Conservation (phyloP, 192 early-diverging fungal genomes). For the Entrophospora sp. region DNA sequence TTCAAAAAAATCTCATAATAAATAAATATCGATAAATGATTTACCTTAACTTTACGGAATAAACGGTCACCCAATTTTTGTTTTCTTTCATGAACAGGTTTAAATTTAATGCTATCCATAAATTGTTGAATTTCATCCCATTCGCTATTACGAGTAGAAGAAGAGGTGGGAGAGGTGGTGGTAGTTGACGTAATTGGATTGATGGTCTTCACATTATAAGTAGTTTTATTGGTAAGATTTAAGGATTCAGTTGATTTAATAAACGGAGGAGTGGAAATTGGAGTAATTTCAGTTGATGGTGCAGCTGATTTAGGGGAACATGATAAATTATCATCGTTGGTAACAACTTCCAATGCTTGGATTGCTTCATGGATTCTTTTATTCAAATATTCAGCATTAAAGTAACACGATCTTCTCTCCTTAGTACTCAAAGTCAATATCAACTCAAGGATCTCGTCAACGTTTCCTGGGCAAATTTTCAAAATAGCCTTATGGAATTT, state of each 20-base stretch:
- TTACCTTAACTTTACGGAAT: slow-evolving; percentile 36
- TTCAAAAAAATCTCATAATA: background rate
- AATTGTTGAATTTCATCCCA: slow-evolving; percentile 23
- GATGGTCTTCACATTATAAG: background rate
- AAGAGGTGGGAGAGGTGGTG: background rate
- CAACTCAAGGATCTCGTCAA: slow-evolving; percentile 34
- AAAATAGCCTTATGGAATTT: slow-evolving; percentile 29
- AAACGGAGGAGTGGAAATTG: background rate
- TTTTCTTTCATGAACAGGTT: slow-evolving; percentile 27
- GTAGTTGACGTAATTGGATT: background rate
- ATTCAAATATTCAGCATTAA: slow-evolving; percentile 33
- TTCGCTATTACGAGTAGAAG: background rate
- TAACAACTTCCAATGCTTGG: slow-evolving; percentile 26
- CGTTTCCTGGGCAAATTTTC: slow-evolving; percentile 15
- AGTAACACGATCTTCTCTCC: slow-evolving; percentile 36
- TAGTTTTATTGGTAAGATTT: too few species aligned
- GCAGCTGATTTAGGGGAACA: background rate
- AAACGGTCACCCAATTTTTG: slow-evolving; percentile 32
- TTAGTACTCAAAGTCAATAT: slow-evolving; percentile 34
- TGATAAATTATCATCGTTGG: slow-evolving; percentile 5
- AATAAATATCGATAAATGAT: background rate
- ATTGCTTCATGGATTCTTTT: slow-evolving; percentile 28
- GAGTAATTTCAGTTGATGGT: background rate
- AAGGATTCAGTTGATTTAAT: background rate
- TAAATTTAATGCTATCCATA: slow-evolving; percentile 19